A percentile compares a stretch with the other conserved stretches of the same genome.
Evolutionary conservation across 805 yeast genomes (phyloP).

Genomic region (Zygoascus ofunaensis): DNA sequence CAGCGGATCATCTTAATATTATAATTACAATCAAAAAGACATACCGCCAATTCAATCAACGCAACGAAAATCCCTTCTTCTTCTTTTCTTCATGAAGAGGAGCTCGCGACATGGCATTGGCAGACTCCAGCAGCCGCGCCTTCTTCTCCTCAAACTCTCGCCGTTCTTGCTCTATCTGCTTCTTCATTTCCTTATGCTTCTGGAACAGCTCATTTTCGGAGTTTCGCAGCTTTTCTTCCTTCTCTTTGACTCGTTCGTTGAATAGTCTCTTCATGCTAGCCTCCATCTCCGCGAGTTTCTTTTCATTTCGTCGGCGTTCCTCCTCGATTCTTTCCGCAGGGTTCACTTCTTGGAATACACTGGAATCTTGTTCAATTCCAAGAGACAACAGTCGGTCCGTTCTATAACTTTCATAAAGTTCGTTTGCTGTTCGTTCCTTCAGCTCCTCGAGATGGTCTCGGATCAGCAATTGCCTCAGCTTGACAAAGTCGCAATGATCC

Average conservation of each 20-base stretch:
- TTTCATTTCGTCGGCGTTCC: slow-evolving; percentile 87
- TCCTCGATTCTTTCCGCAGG: slow-evolving; percentile 89
- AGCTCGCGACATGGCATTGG: slow-evolving; percentile 9
- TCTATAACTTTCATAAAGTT: slow-evolving; percentile 82
- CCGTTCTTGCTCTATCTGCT: slow-evolving; percentile 79
- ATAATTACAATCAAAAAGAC: too few species aligned
- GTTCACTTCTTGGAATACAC: slow-evolving; percentile 91
- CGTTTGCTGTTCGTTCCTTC: slow-evolving; percentile 70
- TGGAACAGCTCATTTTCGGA: slow-evolving; percentile 94
- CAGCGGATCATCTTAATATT: too few species aligned
- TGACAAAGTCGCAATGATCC: slow-evolving; percentile 84
- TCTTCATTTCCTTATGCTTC: slow-evolving; percentile 96
- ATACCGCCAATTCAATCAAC: too few species aligned
- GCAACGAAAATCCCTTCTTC: slow-evolving; percentile 22
- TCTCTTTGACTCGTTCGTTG: slow-evolving; percentile 91
- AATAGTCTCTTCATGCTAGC: slow-evolving; percentile 93
- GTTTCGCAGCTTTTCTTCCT: slow-evolving; percentile 93
- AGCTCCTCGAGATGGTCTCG: slow-evolving; percentile 91
- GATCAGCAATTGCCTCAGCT: slow-evolving; percentile 77
- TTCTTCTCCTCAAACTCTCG: slow-evolving; percentile 87
- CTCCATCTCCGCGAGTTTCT: slow-evolving; percentile 88
- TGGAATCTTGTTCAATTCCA: slow-evolving; percentile 87
- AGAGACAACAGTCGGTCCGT: slow-evolving; percentile 65
- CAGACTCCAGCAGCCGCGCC: slow-evolving; percentile 43
- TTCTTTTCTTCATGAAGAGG: slow-evolving; percentile 22